Conservation (phyloP, 1,284 basidiomycete species). For the Agroathelia rolfsii region DNA sequence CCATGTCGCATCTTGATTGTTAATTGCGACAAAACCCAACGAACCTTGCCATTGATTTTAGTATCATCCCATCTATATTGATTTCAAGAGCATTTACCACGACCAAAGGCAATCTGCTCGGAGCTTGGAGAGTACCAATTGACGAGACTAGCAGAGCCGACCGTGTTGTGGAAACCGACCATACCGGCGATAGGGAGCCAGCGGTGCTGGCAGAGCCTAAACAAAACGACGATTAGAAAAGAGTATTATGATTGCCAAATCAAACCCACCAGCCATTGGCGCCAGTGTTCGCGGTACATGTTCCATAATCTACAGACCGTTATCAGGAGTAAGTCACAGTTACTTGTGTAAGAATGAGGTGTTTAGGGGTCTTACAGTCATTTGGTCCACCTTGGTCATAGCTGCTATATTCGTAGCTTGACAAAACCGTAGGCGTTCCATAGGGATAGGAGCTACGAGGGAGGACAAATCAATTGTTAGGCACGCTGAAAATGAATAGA, state of each 20-base stretch:
- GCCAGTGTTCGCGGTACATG: constrained; percentile 43
- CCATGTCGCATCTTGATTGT: constrained; percentile 50
- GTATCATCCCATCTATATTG: not conserved
- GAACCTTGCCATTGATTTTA: constrained; percentile 28
- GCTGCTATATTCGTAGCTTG: constrained; percentile 44
- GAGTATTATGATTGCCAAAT: constrained; percentile 16
- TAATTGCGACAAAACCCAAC: constrained; percentile 54
- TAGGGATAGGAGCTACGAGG: constrained; percentile 42
- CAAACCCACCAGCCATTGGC: constrained; percentile 33
- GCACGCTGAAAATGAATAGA: too few relatives aligned
- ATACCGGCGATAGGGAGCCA: constrained; percentile 49
- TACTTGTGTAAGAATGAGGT: constrained; percentile 1
- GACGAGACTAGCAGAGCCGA: constrained; percentile 36
- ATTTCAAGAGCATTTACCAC: constrained; percentile 29
- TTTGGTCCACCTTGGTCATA: constrained; percentile 49
- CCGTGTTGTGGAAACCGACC: constrained; percentile 53
- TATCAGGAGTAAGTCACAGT: constrained; percentile 6
- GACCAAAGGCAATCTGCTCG: constrained; percentile 52
- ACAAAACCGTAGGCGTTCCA: constrained; percentile 55
- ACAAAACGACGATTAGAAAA: not conserved
- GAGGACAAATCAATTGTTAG: too few relatives aligned
- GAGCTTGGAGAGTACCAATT: constrained; percentile 48
- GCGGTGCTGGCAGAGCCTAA: constrained; percentile 52
- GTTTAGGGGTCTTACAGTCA: constrained; percentile 23
- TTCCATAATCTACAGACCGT: constrained; percentile 30